Conservation (phyloP, 2,329 filamentous ascomycete species). For the Domatiomyces catenatus region DNA sequence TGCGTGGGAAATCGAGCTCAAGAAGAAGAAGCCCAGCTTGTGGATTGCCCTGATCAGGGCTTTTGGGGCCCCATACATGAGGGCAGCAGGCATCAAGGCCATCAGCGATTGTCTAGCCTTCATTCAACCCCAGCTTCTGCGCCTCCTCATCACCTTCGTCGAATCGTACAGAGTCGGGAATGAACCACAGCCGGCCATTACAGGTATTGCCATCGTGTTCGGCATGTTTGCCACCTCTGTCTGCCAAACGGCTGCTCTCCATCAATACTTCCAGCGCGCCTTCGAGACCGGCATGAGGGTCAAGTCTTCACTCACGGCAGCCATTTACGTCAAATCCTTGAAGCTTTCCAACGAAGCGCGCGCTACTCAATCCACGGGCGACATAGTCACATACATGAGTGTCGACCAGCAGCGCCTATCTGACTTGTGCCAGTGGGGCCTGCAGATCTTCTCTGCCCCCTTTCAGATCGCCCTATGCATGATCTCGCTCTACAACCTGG, state of each 20-base stretch:
- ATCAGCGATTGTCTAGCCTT: constrained; percentile 76
- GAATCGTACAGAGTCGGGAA: constrained; percentile 51
- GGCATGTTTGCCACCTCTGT: constrained; percentile 84
- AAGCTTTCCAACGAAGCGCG: constrained; percentile 86
- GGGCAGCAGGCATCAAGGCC: constrained; percentile 76
- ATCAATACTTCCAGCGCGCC: constrained; percentile 92
- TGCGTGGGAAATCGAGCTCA: constrained; percentile 62
- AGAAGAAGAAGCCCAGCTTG: constrained; percentile 60
- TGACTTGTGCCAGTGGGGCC: constrained; percentile 86
- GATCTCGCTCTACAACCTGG: constrained; percentile 86
- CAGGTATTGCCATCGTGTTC: constrained; percentile 74
- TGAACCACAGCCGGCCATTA: constrained; percentile 58
- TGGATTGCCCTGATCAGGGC: constrained; percentile 75
- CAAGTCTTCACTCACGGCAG: constrained; percentile 74
- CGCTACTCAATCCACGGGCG: constrained; percentile 75
- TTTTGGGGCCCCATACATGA: constrained; percentile 70
- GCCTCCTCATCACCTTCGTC: constrained; percentile 70
- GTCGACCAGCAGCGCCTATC: constrained; percentile 92
- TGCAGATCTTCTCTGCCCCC: constrained; percentile 90
- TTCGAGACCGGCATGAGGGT: constrained; percentile 96
- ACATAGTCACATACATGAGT: constrained; percentile 99
- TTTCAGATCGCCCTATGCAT: constrained; percentile 95
- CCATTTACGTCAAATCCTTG: constrained; percentile 86
- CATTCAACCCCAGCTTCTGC: constrained; percentile 76
- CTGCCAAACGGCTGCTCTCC: constrained; percentile 74